These are phyloP conservation scores for Scalesia atractyloides DNA, from an alignment of 129 eudicot genomes.

Conservation along the genomic window DNA sequence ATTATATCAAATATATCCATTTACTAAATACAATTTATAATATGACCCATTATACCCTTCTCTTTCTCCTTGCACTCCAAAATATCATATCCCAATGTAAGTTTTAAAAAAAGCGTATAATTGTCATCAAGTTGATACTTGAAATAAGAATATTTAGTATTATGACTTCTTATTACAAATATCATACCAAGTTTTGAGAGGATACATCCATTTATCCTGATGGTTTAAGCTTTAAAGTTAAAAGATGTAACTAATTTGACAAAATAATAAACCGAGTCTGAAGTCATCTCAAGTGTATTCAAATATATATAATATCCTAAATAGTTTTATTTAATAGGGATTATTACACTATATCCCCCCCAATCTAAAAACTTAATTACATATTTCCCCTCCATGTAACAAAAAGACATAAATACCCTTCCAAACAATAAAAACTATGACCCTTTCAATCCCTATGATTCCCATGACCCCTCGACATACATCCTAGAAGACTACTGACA, in stretches of 20 bases:
- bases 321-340: background rate
- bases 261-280: background rate
- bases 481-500: too few relatives aligned
- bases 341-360: too few relatives aligned
- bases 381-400: too few relatives aligned
- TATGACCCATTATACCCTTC: background rate
- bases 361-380: too few relatives aligned
- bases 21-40: background rate
- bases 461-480: too few relatives aligned
- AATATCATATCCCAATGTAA: background rate
- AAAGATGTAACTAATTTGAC: background rate
- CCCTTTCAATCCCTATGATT: too few relatives aligned
- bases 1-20: too few relatives aligned
- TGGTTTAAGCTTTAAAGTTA: too few relatives aligned
- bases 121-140: background rate
- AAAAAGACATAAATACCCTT: too few relatives aligned
- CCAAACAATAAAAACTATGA: too few relatives aligned
- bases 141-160: background rate
- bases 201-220: background rate
- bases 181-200: too few relatives aligned
- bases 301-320: background rate
- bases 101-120: background rate
- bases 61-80: background rate
- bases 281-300: background rate
- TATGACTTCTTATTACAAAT: background rate